Evolutionary conservation across 2,329 filamentous ascomycete genomes (phyloP).

Genomic region (Colletotrichum orbiculare): DNA sequence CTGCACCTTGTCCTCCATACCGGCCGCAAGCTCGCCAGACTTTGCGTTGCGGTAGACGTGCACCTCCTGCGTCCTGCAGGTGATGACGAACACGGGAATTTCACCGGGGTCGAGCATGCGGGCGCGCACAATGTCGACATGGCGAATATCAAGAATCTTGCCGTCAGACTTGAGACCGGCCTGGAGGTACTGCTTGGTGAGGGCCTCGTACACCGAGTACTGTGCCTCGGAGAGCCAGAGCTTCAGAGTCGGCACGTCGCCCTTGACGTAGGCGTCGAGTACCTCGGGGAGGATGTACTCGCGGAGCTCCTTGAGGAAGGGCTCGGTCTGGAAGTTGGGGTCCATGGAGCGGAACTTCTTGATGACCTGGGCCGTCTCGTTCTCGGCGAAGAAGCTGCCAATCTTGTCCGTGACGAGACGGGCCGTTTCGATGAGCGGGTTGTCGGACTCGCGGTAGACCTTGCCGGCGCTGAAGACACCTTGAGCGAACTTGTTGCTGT

Average conservation of each 20-base stretch:
- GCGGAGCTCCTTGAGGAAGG: constrained; percentile 93
- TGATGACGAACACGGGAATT: constrained; percentile 96
- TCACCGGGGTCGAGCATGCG: constrained; percentile 86
- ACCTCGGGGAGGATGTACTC: constrained; percentile 99
- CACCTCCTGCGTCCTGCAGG: constrained; percentile 95
- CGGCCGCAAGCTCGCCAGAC: constrained; percentile 87
- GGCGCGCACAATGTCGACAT: constrained; percentile 88
- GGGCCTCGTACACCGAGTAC: constrained; percentile 95
- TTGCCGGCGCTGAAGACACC: constrained; percentile 86
- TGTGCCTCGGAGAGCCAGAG: constrained; percentile 97
- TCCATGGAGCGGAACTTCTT: constrained; percentile 98
- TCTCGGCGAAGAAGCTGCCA: constrained; percentile 97
- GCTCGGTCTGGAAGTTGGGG: constrained; percentile 92
- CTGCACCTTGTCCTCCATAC: constrained; percentile 99
- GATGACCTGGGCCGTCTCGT: constrained; percentile 96
- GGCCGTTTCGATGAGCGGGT: constrained; percentile 91
- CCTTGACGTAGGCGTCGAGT: constrained; percentile 97
- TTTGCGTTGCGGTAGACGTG: constrained; percentile 97
- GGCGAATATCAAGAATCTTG: constrained; percentile 92
- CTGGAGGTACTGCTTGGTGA: constrained; percentile 95
- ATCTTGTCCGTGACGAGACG: constrained; percentile 94
- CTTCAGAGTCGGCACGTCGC: constrained; percentile 89
- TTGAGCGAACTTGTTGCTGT: constrained; percentile 89
- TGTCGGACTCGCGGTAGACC: constrained; percentile 95
- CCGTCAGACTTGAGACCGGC: constrained; percentile 95